A percentile compares a stretch with the other conserved stretches of the same genome.
These are phyloP conservation scores for Cerioporus squamosus DNA, from an alignment of 1,284 basidiomycete genomes.

Conservation along the genomic window DNA sequence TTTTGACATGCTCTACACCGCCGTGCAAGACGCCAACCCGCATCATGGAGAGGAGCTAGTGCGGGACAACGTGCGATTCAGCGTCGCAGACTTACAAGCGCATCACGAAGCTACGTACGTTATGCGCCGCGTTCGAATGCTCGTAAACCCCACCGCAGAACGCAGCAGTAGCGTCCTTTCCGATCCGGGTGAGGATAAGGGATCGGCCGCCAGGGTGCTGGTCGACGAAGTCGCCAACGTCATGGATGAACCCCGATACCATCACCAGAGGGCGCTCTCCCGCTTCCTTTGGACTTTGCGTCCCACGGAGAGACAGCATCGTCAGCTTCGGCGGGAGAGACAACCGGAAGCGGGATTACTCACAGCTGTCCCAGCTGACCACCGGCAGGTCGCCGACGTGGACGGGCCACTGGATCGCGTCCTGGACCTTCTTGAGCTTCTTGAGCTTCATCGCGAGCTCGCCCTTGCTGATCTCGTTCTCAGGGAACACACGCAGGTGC, in stretches of 20 bases:
- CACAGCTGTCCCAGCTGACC: conserved; percentile 82
- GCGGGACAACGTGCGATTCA: neutral
- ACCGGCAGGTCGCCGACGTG: conserved; percentile 67
- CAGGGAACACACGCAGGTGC: conserved; percentile 82
- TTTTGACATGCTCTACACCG: conserved; percentile 56
- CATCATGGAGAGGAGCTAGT: conserved; percentile 79
- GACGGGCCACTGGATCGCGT: conserved; percentile 73
- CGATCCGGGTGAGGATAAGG: conserved; percentile 66
- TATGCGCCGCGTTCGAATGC: conserved; percentile 86
- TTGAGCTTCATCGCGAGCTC: conserved; percentile 85
- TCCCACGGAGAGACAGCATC: neutral
- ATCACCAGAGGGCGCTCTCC: conserved; percentile 69
- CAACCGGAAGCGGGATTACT: conserved; percentile 32
- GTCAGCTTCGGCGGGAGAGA: neutral
- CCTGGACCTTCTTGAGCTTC: conserved; percentile 66
- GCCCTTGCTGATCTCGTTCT: conserved; percentile 86
- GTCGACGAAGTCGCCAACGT: conserved; percentile 75
- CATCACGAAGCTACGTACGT: conserved; percentile 47
- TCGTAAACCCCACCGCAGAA: conserved; percentile 87
- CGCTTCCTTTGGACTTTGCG: conserved; percentile 67
- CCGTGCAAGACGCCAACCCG: conserved; percentile 80
- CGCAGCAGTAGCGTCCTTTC: conserved; percentile 82
- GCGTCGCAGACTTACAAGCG: neutral
- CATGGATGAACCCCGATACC: conserved; percentile 88
- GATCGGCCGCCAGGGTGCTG: conserved; percentile 83